Percentiles rank a stretch among this genome's conserved stretches.
Conservation (phyloP, 31 red algal genomes). For the Asparagopsis taxiformis region DNA sequence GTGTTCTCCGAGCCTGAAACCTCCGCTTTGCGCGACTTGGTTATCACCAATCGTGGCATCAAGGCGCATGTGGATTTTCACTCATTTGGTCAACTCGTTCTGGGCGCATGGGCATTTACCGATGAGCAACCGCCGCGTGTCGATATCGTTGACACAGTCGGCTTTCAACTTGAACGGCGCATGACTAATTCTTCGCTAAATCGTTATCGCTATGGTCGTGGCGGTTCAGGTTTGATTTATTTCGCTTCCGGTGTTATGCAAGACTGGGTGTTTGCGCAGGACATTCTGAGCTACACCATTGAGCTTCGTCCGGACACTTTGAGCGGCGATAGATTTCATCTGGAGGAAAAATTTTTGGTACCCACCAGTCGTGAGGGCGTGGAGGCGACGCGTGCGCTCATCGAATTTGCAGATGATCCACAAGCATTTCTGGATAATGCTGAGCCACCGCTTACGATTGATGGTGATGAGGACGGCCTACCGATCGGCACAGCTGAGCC, state of each 20-base stretch:
- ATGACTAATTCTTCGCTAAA: constrained; percentile 10
- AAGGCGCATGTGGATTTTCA: constrained; percentile 38
- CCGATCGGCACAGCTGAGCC: too few relatives aligned
- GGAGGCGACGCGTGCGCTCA: too few relatives aligned
- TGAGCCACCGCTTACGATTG: too few relatives aligned
- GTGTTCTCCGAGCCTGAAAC: constrained; percentile 31
- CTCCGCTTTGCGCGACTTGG: background rate
- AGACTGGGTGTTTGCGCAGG: constrained; percentile 17
- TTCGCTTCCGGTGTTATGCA: constrained; percentile 19
- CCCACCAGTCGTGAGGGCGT: constrained; percentile 3
- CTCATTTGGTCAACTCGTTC: constrained; percentile 32
- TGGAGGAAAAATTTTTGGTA: background rate
- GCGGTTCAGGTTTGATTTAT: constrained; percentile 2
- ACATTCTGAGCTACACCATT: constrained; percentile 19
- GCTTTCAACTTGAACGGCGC: background rate
- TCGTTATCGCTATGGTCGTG: constrained; percentile 3
- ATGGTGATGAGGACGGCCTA: too few relatives aligned
- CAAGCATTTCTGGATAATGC: too few relatives aligned
- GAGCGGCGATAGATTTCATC: background rate
- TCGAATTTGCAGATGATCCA: too few relatives aligned
- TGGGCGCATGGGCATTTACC: constrained; percentile 28
- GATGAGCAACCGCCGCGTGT: background rate
- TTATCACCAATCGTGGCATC: constrained; percentile 2
- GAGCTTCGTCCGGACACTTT: constrained; percentile 24
- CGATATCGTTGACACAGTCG: background rate